Base-by-base conservation (phyloP, 2,329 filamentous ascomycete species). In the Talaromyces sp. region DNA sequence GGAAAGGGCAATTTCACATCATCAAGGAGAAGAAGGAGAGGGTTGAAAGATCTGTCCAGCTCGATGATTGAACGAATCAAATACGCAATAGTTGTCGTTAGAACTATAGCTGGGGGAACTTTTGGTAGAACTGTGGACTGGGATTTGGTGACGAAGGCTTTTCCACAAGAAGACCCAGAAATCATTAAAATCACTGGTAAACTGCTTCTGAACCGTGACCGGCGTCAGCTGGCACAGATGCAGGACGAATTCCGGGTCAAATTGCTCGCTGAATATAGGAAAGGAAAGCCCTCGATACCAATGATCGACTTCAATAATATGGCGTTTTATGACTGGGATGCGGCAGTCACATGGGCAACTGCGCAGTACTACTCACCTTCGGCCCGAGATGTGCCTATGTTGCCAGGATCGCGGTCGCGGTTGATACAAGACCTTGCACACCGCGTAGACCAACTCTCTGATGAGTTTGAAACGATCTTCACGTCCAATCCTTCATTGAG, bases 281-380 rank as follows among this genome's bases (percentile, higher is more conserved):
- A 73, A 7, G 71, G 72, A 6, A 67, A 76, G 50, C 40, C 57
- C 44, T 44, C 57, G n/a, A 75, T 82, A 2, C 80, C 81, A 8
- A 66, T 66, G 2, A 76, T 83, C 50, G 71, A 82, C 62, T 81
- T 77, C 57, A 69, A 75, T 18, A 67, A 82, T 57, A 67, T 82
- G 35, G 70, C 74, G 56, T 66, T 64, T 9, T 82, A 81, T 66
- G 75, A 82, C 64, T 83, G 81, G 81, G 69, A 71, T 46, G 70
- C 70, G 28, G 70, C 82, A 12, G 74, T 81, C 4, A 73, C 80
- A 7, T 83, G 81, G 81, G 78, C 78, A 8, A 71, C 72, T 33
- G 68, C 69, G 9, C 73, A 77, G 56, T 69, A 82, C 16, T 76
- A 80, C 48, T 66, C 73, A 14, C 75, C 78, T 21, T 71, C 69